Base-by-base conservation (phyloP, 179 eudicot species). In the Heliamphora pulchella region DNA sequence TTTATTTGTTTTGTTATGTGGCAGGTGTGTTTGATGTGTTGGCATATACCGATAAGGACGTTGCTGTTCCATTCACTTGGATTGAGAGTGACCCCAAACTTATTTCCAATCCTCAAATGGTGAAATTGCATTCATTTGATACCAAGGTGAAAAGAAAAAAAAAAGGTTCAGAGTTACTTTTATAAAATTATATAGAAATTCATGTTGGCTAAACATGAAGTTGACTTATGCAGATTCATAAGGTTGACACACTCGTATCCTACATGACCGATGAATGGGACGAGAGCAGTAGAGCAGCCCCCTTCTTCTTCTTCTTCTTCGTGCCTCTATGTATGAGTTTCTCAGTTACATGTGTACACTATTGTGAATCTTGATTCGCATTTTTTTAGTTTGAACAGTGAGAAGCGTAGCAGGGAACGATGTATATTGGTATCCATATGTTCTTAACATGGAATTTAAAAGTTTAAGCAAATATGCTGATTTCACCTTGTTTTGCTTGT, bases 21-120 rank as follows among this genome's bases (percentile, higher is more conserved):
- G 64, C 72, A 94, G 98, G 98, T 87, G 88, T 93, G 44, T 94
- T 94, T 81, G 98, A 94, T 88, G 98, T 94, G 46, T 88, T 94
- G 67, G 97, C 97, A 31, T 94, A 94, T 84, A 89, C 97, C 2
- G 98, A 95, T 76, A 89, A 82, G 76, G 98, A 95, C 86, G 90
- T 88, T 71, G 89, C 83, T 41, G 97, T 89, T 7, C 98, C 98
- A 3, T 85, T 95, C 71, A 91, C 97, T 73, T 95, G 98, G 98
- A 80, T 87, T 77, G 98, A 95, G 87, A 95, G 97, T 83, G 98
- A 95, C 79, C 93, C 98, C 9, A 95, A 93, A 81, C 84, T 95
- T 85, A 95, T 95, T 66, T 78, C 86, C 7, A 93, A 95, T 79
- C 98, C 97, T 44, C 94, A 93, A 74, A 95, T 95, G 98, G 98